A percentile compares a stretch with the other conserved stretches of the same genome.
Evolutionary conservation across 2,329 filamentous ascomycete genomes (phyloP).

Genomic region (Coniochaeta prunicola): DNA sequence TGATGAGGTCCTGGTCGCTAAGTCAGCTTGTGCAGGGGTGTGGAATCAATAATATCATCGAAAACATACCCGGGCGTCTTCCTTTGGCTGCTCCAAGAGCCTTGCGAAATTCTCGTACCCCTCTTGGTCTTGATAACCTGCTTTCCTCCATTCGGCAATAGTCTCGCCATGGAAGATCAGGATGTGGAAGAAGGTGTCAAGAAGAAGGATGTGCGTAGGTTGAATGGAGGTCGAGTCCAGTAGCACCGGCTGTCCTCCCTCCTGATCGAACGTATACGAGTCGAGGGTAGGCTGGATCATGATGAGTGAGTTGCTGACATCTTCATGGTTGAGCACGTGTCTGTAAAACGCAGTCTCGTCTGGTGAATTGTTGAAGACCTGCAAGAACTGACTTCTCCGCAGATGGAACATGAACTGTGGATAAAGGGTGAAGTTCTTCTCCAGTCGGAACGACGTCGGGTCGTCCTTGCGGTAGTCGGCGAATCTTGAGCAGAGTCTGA

Average conservation of each 20-base stretch:
- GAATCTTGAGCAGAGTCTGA: conserved; percentile 90
- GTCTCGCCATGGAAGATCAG: conserved; percentile 99
- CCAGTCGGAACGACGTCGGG: conserved; percentile 88
- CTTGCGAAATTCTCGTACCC: conserved; percentile 94
- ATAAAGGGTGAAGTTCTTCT: conserved; percentile 99
- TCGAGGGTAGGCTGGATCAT: conserved; percentile 99
- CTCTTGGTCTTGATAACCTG: conserved; percentile 95
- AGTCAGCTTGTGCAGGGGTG: background rate
- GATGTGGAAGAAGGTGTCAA: conserved; percentile 99
- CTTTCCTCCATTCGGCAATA: conserved; percentile 95
- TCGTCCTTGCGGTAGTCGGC: conserved; percentile 98
- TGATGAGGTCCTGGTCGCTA: conserved; percentile 71
- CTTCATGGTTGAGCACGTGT: conserved; percentile 94
- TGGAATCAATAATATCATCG: conserved; percentile 7
- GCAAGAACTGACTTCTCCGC: conserved; percentile 90
- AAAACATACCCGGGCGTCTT: conserved; percentile 73
- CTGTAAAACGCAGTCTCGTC: conserved; percentile 99
- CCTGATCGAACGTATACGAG: conserved; percentile 94
- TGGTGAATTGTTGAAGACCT: conserved; percentile 99
- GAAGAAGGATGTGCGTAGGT: conserved; percentile 82
- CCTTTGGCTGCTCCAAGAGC: conserved; percentile 86
- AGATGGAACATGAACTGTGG: conserved; percentile 99
- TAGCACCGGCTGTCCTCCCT: conserved; percentile 86
- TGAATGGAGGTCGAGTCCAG: conserved; percentile 96
- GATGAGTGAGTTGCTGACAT: conserved; percentile 90